Conservation (phyloP, 2,329 filamentous ascomycete species). For the Phialophora chinensis region DNA sequence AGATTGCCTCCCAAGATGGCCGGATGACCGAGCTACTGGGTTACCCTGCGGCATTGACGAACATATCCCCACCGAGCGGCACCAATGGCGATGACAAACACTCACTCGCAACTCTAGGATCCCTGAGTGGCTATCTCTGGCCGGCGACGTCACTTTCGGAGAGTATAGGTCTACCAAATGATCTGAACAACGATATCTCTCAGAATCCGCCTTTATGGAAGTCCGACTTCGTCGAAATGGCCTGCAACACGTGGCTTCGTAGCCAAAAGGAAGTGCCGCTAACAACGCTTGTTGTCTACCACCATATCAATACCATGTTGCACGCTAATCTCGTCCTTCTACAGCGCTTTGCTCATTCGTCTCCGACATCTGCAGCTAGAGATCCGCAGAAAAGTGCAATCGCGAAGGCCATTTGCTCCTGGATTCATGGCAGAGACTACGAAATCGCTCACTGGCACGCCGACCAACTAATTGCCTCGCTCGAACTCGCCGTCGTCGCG, state of each 20-base stretch:
- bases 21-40: slow-evolving; percentile 6
- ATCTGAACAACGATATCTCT: neutral
- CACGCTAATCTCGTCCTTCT: slow-evolving; percentile 26
- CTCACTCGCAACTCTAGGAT: neutral
- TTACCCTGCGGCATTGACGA: slow-evolving; percentile 3
- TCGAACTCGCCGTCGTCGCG: slow-evolving; percentile 16
- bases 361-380: slow-evolving; percentile 23
- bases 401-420: slow-evolving; percentile 20
- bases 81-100: neutral
- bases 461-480: slow-evolving; percentile 21
- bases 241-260: slow-evolving; percentile 26
- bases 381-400: slow-evolving; percentile 23
- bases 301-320: slow-evolving; percentile 31
- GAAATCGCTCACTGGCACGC: slow-evolving; percentile 28
- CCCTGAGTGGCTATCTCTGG: neutral
- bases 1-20: neutral
- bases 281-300: slow-evolving; percentile 20
- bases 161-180: neutral
- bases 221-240: slow-evolving; percentile 21
- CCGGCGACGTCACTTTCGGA: neutral
- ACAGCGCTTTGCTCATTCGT: slow-evolving; percentile 28
- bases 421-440: slow-evolving; percentile 20
- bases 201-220: slow-evolving; percentile 3
- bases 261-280: neutral
- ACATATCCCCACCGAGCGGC: neutral